These are phyloP conservation scores for Magnaporthales sp. DNA, from an alignment of 2,329 filamentous ascomycete genomes.

Conservation along the genomic window DNA sequence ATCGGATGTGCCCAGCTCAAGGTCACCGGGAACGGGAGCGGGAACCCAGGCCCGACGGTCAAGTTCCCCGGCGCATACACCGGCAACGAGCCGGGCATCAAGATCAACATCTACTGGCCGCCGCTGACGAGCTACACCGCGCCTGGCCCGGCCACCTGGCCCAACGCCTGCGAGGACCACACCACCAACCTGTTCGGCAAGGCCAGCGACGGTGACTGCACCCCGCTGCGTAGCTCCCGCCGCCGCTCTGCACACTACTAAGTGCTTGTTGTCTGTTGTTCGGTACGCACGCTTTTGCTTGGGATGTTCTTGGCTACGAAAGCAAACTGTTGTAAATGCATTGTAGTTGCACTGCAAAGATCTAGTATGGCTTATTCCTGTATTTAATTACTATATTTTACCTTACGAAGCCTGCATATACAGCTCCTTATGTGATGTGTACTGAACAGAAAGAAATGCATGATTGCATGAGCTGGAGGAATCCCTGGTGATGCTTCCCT, in stretches of 20 bases:
- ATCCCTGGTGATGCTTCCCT: too few relatives aligned
- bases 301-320: not conserved
- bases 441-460: too few relatives aligned
- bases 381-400: too few relatives aligned
- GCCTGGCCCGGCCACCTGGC: conserved; percentile 24
- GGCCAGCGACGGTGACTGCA: conserved; percentile 26
- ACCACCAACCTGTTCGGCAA: conserved; percentile 25
- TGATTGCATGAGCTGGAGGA: too few relatives aligned
- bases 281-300: not conserved
- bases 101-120: conserved; percentile 27
- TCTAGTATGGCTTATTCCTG: too few relatives aligned
- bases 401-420: too few relatives aligned
- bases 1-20: conserved; percentile 9
- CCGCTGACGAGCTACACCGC: conserved; percentile 21
- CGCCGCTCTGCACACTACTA: conserved; percentile 1
- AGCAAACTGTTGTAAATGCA: too few relatives aligned
- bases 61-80: conserved; percentile 5
- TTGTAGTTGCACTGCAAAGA: too few relatives aligned
- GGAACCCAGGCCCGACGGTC: conserved; percentile 1
- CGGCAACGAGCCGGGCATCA: conserved; percentile 14
- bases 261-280: not conserved
- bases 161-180: conserved; percentile 25
- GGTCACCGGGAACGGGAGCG: conserved; percentile 1
- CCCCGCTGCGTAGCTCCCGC: conserved; percentile 7
- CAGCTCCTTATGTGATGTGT: too few relatives aligned